Evolutionary conservation across 1,284 basidiomycete species (phyloP).

Genomic region (Sporisorium reilianum): DNA sequence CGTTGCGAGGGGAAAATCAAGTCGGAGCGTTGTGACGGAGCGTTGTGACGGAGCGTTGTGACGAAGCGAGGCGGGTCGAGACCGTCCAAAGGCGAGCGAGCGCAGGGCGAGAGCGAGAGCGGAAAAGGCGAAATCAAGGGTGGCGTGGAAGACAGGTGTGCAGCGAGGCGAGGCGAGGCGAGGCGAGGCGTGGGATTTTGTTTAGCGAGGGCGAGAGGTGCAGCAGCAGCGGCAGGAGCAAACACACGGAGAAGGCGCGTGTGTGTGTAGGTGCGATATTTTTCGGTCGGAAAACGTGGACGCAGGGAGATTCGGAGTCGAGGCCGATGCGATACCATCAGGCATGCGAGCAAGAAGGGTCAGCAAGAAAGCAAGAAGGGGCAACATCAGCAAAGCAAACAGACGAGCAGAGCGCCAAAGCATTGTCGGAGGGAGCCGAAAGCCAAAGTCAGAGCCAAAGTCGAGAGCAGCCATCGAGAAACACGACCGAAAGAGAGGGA

Average conservation of each 20-base stretch:
- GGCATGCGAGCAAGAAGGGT: neutral
- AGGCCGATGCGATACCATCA: neutral
- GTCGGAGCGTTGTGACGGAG: conserved; percentile 2
- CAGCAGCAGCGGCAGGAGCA: neutral
- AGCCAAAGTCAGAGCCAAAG: neutral
- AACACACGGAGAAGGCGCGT: neutral
- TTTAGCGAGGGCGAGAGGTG: conserved; percentile 1
- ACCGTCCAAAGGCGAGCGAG: neutral
- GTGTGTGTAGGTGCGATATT: neutral
- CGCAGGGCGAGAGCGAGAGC: neutral
- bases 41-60: neutral
- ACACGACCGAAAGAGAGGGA: too few relatives aligned
- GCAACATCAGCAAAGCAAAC: neutral
- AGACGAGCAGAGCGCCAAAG: neutral
- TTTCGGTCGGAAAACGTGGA: conserved; percentile 4
- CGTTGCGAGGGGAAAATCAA: neutral
- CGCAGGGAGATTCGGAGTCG: conserved; percentile 1
- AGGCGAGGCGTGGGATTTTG: neutral
- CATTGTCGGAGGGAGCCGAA: neutral
- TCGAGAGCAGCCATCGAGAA: too few relatives aligned
- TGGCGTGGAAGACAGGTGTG: conserved; percentile 7
- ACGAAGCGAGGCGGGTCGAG: conserved; percentile 9
- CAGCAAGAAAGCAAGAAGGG: too few relatives aligned
- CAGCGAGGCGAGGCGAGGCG: conserved; percentile 1
- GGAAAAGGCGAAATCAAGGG: conserved; percentile 5